These are phyloP conservation scores for Schizothecium vesticola DNA, from an alignment of 495 filamentous ascomycete genomes.

Conservation along the genomic window DNA sequence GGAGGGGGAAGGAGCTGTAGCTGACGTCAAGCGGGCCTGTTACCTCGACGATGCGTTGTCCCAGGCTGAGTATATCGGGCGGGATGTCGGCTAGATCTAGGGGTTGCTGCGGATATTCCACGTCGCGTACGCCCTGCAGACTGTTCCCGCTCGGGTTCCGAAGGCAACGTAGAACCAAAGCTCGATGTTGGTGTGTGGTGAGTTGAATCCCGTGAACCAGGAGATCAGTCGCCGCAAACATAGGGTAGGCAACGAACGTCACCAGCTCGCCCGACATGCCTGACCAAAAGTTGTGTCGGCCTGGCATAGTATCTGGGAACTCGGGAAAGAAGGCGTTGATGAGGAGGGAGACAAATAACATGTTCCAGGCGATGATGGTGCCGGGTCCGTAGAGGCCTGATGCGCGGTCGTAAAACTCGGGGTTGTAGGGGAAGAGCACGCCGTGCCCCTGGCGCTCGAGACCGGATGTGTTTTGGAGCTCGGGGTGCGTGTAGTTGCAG, in stretches of 20 bases:
- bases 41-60: neutral
- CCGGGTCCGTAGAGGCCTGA: slow-evolving; percentile 6
- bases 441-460: neutral
- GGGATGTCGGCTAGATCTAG: neutral
- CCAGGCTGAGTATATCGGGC: neutral
- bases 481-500: slow-evolving; percentile 4
- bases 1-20: neutral
- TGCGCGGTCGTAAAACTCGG: neutral
- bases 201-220: neutral
- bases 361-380: neutral
- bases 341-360: neutral
- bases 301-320: neutral
- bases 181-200: neutral
- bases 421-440: neutral
- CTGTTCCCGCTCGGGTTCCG: neutral
- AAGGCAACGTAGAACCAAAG: neutral
- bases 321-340: neutral
- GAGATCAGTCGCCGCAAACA: slow-evolving; percentile 1
- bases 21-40: neutral
- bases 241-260: slow-evolving; percentile 1
- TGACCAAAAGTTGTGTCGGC: neutral
- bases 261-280: neutral
- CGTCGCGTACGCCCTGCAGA: neutral
- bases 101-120: neutral
- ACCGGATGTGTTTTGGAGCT: neutral